Conservation (phyloP, 1,284 basidiomycete genomes). For the Naganishia albida region DNA sequence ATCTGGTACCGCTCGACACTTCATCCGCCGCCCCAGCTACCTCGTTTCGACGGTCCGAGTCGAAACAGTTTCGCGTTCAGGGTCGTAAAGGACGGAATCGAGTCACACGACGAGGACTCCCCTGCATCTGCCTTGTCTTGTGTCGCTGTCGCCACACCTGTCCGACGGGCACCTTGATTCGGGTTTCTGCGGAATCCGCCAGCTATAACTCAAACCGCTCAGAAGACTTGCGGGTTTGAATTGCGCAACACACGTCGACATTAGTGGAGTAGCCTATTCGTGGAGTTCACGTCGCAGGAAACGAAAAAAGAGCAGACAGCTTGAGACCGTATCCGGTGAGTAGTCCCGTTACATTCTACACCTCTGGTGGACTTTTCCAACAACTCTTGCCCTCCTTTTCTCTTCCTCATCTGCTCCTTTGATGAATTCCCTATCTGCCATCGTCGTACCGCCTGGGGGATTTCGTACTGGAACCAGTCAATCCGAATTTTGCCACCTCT, state of each 20-base stretch:
- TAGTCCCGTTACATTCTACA: not conserved
- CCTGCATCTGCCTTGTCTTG: too few species aligned
- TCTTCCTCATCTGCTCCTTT: not conserved
- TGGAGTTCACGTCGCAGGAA: constrained; percentile 15
- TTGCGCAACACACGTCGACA: not conserved
- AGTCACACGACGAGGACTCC: too few species aligned
- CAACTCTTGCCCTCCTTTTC: not conserved
- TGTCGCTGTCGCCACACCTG: not conserved
- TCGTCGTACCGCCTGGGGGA: not conserved
- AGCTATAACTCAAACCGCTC: constrained; percentile 10
- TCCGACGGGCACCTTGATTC: not conserved
- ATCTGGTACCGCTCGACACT: too few species aligned
- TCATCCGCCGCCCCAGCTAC: too few species aligned
- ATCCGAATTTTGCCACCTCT: constrained; percentile 1
- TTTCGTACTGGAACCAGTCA: not conserved
- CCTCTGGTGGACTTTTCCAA: not conserved
- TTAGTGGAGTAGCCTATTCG: constrained; percentile 19
- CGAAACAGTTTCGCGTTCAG: not conserved
- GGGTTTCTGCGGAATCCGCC: not conserved
- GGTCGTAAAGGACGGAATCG: not conserved
- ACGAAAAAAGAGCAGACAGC: not conserved
- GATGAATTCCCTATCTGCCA: not conserved
- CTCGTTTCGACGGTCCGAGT: too few species aligned
- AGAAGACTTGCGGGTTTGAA: constrained; percentile 22
- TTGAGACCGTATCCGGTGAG: constrained; percentile 5